Base-by-base conservation (phyloP, 768 basidiomycete species). In the Tulasnella sp. region DNA sequence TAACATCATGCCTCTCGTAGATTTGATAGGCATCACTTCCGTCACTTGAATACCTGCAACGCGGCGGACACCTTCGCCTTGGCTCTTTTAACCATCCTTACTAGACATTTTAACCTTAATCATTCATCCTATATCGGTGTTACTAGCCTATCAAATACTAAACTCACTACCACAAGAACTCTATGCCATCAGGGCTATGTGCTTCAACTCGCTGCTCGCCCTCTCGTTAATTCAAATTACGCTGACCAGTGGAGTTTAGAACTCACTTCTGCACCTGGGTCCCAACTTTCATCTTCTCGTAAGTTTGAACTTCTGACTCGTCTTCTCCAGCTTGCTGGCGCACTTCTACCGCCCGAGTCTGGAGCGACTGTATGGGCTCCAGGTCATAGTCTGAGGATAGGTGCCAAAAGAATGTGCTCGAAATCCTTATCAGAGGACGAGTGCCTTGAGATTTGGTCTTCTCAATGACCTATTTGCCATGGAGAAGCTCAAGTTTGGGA, bases 351-450 rank as follows among this genome's bases (percentile, higher is more conserved):
- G 61, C 61, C 0, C 4, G 61, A 13, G 29, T 35, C 44, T 48
- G 73, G 29, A 74, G 44, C 29, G 44, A 74, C 32, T 39, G 87
- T 3, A 95, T 88, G 1, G 93, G 90, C 11, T 84, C 85, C 26
- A 96, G 87, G 75, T 93, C 90, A 78, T 89, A 90, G 83, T 96
- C 93, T 1, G 95, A 95, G 0, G 91, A 93, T 18, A 98, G 88
- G 82, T 96, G 95, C 93, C 93, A 97, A 87, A 98, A 98, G 84
- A 96, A 96, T 0, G 96, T 98, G 1, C 94, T 96, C 3, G 95
- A 97, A 80, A 99, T 96, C 23, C 96, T 91, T 80, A 96, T 94
- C 51, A 92, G 86, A 18, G 96, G 96, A n/a, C 96, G 90, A 75
- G 94, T 91, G 79, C 85, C 86, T 79, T 88, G 86, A 15, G 81